Conservation (phyloP, 169 alveolate species). For the Eimeria sp. region DNA sequence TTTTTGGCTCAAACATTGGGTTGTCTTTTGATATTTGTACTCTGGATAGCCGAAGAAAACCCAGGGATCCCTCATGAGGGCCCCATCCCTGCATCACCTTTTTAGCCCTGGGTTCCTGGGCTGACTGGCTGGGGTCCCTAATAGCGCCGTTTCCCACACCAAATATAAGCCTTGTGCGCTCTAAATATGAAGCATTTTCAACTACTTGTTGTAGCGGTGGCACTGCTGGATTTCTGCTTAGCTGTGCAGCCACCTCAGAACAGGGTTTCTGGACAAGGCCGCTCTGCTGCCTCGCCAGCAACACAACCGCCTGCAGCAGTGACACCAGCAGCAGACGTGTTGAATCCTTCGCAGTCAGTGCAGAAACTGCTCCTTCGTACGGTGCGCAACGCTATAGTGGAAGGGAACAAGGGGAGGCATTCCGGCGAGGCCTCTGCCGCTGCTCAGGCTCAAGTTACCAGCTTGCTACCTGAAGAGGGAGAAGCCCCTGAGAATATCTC, state of each 20-base stretch:
- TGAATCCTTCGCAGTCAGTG: constrained; percentile 8
- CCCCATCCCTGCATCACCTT: constrained; percentile 2
- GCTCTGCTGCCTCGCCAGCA: neutral
- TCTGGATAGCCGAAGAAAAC: neutral
- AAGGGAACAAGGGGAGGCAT: neutral
- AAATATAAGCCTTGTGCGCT: neutral
- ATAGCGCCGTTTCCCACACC: neutral
- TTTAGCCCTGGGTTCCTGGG: constrained; percentile 10
- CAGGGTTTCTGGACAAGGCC: neutral
- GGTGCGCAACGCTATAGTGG: neutral
- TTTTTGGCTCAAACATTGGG: neutral
- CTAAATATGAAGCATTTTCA: neutral
- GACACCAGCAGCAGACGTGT: neutral
- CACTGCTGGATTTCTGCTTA: neutral
- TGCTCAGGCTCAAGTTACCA: too few species aligned
- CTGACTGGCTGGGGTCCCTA: constrained; percentile 17
- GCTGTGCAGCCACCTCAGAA: neutral
- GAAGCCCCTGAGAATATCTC: neutral
- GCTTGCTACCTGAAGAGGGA: neutral
- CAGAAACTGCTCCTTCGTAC: neutral
- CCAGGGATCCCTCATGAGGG: constrained; percentile 36
- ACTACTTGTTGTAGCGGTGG: neutral
- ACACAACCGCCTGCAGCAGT: neutral
- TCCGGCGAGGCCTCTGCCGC: too few species aligned
- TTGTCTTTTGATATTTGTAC: neutral